phyloP scores from a whole-genome alignment of 2,329 filamentous ascomycete genomes.

The Colletotrichum sublineola region DNA sequence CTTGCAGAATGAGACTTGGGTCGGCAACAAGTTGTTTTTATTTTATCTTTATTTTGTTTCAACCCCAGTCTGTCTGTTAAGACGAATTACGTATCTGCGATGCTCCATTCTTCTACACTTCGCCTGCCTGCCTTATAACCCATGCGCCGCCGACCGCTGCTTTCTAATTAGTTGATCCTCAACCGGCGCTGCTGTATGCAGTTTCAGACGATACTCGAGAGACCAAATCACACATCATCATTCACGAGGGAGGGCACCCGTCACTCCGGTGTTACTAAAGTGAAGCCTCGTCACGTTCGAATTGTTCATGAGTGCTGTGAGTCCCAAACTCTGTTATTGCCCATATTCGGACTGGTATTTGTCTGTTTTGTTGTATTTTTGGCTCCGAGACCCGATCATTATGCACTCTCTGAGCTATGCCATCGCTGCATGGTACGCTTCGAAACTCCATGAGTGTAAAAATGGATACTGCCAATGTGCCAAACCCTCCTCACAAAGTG shows the following conservation, averaged over 20 bases:
- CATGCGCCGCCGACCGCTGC: not conserved
- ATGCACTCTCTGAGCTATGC: not conserved
- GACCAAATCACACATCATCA: not conserved
- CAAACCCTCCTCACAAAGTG: not conserved
- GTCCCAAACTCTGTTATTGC: too few species aligned
- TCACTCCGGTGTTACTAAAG: not conserved
- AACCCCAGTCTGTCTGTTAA: not conserved
- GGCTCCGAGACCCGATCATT: not conserved
- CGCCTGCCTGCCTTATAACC: too few species aligned
- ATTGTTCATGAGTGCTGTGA: not conserved
- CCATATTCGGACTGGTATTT: not conserved
- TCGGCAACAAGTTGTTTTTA: not conserved
- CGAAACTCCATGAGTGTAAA: not conserved
- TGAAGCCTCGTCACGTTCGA: not conserved
- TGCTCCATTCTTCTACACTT: not conserved
- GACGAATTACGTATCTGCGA: too few species aligned
- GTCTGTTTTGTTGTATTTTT: too few species aligned
- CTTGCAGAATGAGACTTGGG: conserved; percentile 10
- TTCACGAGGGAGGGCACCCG: not conserved
- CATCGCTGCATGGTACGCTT: conserved; percentile 2
- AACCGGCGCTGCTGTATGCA: not conserved
- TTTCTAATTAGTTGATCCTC: not conserved
- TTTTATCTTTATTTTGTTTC: not conserved
- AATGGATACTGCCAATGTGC: not conserved
- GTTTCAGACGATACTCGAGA: not conserved